Base-by-base conservation (phyloP, 768 basidiomycete genomes). In the Phaeotremella skinneri region DNA sequence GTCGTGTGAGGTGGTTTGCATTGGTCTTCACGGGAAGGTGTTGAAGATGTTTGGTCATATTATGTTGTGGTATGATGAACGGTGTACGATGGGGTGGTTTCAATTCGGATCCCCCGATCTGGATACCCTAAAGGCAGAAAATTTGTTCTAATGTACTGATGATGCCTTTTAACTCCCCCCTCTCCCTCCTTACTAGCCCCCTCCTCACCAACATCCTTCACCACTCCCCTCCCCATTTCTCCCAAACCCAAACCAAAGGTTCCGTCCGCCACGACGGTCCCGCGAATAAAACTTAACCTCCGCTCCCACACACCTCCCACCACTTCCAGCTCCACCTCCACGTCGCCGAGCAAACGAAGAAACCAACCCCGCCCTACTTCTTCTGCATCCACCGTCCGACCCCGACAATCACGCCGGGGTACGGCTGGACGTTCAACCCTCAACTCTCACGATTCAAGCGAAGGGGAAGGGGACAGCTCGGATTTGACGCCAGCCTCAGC, bases 251-350 rank as follows among this genome's bases (percentile, higher is more conserved):
- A n/a, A n/a, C n/a, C n/a, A n/a, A n/a, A n/a, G n/a, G n/a, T n/a
- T n/a, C n/a, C 57, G 26, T 14, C 27, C 29, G 45, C 49, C 49
- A 14, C 59, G 16, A 21, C 59, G 30, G 25, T 66, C 32, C 62
- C 68, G 13, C 56, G 62, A 39, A 50, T 69, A 26, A 66, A 64
- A 49, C 42, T 69, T 17, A 63, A 63, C 30, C 26, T 69, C 20
- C 56, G 62, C 25, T 32, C 50, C n/a, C 41, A 30, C 27, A 41
- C 63, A 1, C 60, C 60, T 29, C 49, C 52, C 20, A 27, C 52
- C 31, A 37, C 64, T 26, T 48, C 58, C 43, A 49, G 41, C 34
- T 51, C 53, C 37, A 32, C 37, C 29, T 47, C 56, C n/a, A 51
- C n/a, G n/a, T 48, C 45, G 31, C 26, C 30, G 37, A 25, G 27